A percentile compares a stretch with the other conserved stretches of the same genome.
These are phyloP conservation scores for Pseudomicrostroma phylloplanum DNA, from an alignment of 1,284 basidiomycete genomes.

Conservation along the genomic window DNA sequence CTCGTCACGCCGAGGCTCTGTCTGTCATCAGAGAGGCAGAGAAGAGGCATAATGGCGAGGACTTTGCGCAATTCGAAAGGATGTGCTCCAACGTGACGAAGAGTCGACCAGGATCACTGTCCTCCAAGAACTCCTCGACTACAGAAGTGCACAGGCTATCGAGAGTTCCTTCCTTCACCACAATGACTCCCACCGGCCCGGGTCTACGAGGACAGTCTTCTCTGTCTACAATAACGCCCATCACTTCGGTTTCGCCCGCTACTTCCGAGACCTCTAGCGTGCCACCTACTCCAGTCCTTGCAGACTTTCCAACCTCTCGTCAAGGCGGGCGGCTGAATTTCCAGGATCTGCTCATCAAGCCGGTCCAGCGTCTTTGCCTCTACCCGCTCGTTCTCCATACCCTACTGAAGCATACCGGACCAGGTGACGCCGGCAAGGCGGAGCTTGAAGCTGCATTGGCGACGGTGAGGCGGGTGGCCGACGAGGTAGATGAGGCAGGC, in stretches of 20 bases:
- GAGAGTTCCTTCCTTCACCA: slow-evolving; percentile 6
- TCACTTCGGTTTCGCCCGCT: neutral
- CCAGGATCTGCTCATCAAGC: slow-evolving; percentile 49
- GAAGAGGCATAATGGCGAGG: slow-evolving; percentile 28
- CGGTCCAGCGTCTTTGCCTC: slow-evolving; percentile 47
- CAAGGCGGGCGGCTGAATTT: slow-evolving; percentile 27
- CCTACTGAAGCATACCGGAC: slow-evolving; percentile 31
- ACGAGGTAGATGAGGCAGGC: slow-evolving; percentile 40
- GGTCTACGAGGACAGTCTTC: neutral
- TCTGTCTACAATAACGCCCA: neutral
- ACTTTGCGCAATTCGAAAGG: slow-evolving; percentile 44
- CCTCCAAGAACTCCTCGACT: neutral
- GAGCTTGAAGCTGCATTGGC: slow-evolving; percentile 21
- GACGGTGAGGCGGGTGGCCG: slow-evolving; percentile 18
- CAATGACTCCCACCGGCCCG: slow-evolving; percentile 1
- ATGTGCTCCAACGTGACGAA: slow-evolving; percentile 36
- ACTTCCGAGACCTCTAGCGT: neutral
- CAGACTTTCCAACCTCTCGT: slow-evolving; percentile 15
- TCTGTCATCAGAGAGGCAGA: slow-evolving; percentile 43
- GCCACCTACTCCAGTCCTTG: neutral
- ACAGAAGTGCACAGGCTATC: neutral
- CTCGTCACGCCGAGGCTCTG: slow-evolving; percentile 45
- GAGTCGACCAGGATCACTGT: slow-evolving; percentile 2
- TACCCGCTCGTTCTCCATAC: slow-evolving; percentile 46
- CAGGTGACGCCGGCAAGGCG: slow-evolving; percentile 17